Conservation (phyloP, 179 eudicot genomes). For the Patellifolia procumbens region DNA sequence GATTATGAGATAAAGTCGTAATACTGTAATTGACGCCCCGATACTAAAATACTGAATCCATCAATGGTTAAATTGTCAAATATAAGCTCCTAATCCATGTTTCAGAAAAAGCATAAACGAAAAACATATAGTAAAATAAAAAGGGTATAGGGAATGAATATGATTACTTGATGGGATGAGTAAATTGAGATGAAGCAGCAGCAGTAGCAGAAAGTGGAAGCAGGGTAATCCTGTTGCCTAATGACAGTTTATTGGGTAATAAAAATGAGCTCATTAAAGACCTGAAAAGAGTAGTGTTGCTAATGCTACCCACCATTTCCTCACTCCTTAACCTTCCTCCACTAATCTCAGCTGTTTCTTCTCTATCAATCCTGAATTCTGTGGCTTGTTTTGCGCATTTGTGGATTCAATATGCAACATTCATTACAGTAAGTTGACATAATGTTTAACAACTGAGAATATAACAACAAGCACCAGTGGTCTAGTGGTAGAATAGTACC, state of each 20-base stretch:
- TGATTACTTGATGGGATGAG: slow-evolving; percentile 15
- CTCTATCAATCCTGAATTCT: background rate
- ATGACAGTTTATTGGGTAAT: slow-evolving; percentile 14
- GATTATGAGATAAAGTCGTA: no score
- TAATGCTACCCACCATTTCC: slow-evolving; percentile 26
- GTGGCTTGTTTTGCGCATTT: background rate
- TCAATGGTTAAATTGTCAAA: no score
- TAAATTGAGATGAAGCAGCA: slow-evolving; percentile 9
- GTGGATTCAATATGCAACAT: background rate
- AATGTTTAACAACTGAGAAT: accelerated
- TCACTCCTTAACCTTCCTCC: background rate
- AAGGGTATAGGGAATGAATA: background rate
- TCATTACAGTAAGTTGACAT: background rate
- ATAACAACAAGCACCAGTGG: slow-evolving; percentile 45
- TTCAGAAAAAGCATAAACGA: background rate
- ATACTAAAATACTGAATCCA: no score
- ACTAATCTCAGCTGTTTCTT: background rate
- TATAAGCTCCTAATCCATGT: background rate
- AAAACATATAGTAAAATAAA: background rate
- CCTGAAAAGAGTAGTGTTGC: background rate
- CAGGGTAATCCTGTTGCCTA: background rate
- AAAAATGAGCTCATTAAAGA: slow-evolving; percentile 13
- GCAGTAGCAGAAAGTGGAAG: slow-evolving; percentile 16
- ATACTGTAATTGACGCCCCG: no score
- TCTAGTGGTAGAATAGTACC: slow-evolving; percentile 86